Evolutionary conservation across 352 stramenopile species (phyloP).

Genomic region (Phytophthora melonis): DNA sequence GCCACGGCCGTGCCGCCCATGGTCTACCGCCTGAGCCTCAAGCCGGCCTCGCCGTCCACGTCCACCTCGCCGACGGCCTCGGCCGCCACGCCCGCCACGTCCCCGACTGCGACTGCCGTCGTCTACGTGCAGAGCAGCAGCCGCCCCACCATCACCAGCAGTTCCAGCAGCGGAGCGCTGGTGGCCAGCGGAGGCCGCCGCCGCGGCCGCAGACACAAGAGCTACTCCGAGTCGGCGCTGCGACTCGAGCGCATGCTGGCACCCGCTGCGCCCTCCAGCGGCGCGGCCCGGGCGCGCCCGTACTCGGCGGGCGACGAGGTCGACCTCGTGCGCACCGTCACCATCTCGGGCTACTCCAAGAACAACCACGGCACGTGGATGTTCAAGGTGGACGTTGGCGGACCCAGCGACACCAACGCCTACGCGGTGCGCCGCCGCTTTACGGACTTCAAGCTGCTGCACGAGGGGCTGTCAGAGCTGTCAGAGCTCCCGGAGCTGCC

Average conservation of each 20-base stretch:
- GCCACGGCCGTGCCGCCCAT: constrained; percentile 33
- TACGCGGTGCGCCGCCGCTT: constrained; percentile 81
- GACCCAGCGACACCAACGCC: constrained; percentile 55
- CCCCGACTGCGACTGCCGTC: constrained; percentile 23
- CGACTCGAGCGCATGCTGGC: constrained; percentile 58
- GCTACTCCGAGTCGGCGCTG: constrained; percentile 67
- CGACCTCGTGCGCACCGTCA: constrained; percentile 57
- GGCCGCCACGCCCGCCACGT: constrained; percentile 6
- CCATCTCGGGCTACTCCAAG: constrained; percentile 72
- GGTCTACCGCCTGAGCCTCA: constrained; percentile 53
- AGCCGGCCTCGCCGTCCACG: constrained; percentile 35
- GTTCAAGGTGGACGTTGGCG: constrained; percentile 78
- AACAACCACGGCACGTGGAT: constrained; percentile 77
- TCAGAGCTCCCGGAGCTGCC: constrained; percentile 56
- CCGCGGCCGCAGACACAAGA: constrained; percentile 60
- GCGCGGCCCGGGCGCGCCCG: constrained; percentile 44
- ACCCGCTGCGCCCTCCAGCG: constrained; percentile 23
- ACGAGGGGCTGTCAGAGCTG: constrained; percentile 62
- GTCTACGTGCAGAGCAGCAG: constrained; percentile 24
- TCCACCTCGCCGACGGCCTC: constrained; percentile 19
- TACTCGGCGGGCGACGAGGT: constrained; percentile 63
- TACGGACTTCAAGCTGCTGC: constrained; percentile 76
- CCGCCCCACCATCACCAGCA: constrained; percentile 30
- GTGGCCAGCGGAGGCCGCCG: constrained; percentile 22
- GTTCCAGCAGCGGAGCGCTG: constrained; percentile 35